phyloP scores from a whole-genome alignment of 192 early-diverging fungal genomes.

The Funneliformis mosseae region DNA sequence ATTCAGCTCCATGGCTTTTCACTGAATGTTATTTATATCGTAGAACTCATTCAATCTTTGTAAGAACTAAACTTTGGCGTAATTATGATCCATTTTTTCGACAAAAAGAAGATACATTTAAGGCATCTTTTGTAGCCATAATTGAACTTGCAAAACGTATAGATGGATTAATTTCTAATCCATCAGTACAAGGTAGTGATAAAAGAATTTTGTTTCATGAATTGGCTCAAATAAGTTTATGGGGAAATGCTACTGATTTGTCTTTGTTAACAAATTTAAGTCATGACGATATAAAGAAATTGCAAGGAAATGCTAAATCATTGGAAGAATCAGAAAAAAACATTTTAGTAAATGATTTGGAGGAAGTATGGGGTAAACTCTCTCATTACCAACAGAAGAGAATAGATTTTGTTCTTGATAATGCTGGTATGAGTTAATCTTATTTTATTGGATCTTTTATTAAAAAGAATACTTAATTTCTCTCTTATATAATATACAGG shows the following conservation, averaged over 20 bases:
- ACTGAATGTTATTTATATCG: slow-evolving; percentile 87
- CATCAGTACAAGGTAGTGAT: background rate
- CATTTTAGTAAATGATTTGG: slow-evolving; percentile 76
- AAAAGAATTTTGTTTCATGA: slow-evolving; percentile 63
- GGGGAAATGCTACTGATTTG: slow-evolving; percentile 91
- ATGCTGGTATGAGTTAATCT: slow-evolving; percentile 61
- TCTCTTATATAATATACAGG: slow-evolving; percentile 48
- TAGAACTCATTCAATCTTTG: slow-evolving; percentile 64
- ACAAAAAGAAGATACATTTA: slow-evolving; percentile 71
- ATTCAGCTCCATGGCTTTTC: slow-evolving; percentile 77
- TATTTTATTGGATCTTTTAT: background rate
- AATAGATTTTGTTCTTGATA: slow-evolving; percentile 89
- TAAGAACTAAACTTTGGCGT: slow-evolving; percentile 58
- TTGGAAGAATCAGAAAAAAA: slow-evolving; percentile 54
- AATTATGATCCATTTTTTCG: slow-evolving; percentile 73
- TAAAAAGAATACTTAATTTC: background rate
- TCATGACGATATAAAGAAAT: slow-evolving; percentile 65
- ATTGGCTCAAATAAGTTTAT: slow-evolving; percentile 74
- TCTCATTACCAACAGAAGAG: slow-evolving; percentile 56
- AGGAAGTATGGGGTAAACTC: slow-evolving; percentile 58
- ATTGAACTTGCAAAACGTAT: slow-evolving; percentile 64
- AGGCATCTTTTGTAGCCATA: slow-evolving; percentile 64
- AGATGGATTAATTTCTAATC: slow-evolving; percentile 42
- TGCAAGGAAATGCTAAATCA: slow-evolving; percentile 55
- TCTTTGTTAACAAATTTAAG: slow-evolving; percentile 75